Conservation (phyloP, 164 flowering plant genomes). For the Magnolia changhungtana region DNA sequence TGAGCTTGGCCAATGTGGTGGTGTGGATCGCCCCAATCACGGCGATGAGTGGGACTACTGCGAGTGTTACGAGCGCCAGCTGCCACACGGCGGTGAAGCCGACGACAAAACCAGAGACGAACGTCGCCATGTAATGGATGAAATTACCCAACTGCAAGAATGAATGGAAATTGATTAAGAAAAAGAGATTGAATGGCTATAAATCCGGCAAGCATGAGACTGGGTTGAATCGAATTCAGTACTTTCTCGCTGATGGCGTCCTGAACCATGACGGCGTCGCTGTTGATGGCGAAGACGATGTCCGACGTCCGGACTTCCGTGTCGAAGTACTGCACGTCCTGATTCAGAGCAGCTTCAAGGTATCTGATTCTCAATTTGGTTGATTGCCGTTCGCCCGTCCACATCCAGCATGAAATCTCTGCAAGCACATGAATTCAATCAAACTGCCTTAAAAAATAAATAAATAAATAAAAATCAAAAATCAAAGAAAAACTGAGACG, state of each 20-base stretch:
- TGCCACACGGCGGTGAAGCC: conserved; percentile 99
- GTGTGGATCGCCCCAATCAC: conserved; percentile 86
- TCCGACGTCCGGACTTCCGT: conserved; percentile 91
- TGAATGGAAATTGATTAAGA: neutral
- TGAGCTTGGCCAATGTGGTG: conserved; percentile 66
- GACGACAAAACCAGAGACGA: conserved; percentile 88
- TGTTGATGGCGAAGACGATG: conserved; percentile 83
- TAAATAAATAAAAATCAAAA: neutral
- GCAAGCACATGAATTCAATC: conserved; percentile 27
- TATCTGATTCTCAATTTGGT: conserved; percentile 94
- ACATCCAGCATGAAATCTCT: conserved; percentile 99
- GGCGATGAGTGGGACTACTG: conserved; percentile 91
- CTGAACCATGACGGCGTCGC: conserved; percentile 89
- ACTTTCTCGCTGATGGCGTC: conserved; percentile 99
- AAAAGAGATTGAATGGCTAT: too few species aligned
- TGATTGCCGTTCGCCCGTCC: conserved; percentile 96
- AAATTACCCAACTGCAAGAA: conserved; percentile 83
- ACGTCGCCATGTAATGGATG: conserved; percentile 92
- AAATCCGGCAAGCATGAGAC: neutral
- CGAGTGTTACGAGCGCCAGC: conserved; percentile 84
- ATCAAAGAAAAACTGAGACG: neutral
- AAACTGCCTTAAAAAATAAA: neutral
- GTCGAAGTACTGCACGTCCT: conserved; percentile 90
- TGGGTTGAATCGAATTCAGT: neutral
- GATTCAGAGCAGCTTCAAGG: conserved; percentile 85